Conservation (phyloP, 805 yeast species). For the Wickerhamiella sergipiensis region DNA sequence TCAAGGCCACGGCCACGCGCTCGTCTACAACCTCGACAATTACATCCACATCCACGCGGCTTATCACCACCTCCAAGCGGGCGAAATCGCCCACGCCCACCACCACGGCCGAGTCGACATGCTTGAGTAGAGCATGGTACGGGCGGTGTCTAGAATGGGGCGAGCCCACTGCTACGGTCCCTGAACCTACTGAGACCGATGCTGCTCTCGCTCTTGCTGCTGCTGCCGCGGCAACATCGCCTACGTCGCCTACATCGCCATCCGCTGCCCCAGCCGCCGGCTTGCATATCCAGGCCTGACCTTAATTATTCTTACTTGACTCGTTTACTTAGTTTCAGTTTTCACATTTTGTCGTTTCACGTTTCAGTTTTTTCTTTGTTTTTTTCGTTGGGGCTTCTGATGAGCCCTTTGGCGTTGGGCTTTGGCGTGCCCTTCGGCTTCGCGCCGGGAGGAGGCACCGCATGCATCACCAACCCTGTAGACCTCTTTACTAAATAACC, state of each 20-base stretch:
- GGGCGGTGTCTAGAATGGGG: slow-evolving; percentile 16
- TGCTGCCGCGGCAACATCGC: background rate
- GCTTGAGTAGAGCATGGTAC: slow-evolving; percentile 16
- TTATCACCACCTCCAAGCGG: slow-evolving; percentile 3
- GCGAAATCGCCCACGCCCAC: background rate
- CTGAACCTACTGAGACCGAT: background rate
- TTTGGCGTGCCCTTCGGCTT: too few relatives aligned
- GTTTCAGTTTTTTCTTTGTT: too few relatives aligned
- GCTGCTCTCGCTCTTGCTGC: background rate
- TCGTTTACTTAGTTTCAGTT: too few relatives aligned
- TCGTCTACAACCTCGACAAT: slow-evolving; percentile 6
- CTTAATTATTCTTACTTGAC: background rate
- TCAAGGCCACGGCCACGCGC: background rate
- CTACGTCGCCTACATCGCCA: background rate
- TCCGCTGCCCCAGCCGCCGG: background rate
- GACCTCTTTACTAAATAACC: background rate
- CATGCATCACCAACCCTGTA: background rate
- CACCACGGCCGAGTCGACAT: slow-evolving; percentile 2
- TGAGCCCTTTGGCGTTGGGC: too few relatives aligned
- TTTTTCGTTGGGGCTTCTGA: too few relatives aligned
- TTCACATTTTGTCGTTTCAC: too few relatives aligned
- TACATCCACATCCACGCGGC: slow-evolving; percentile 2
- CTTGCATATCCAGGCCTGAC: background rate
- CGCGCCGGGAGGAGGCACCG: too few relatives aligned
- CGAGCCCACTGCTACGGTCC: background rate